A percentile compares a stretch with the other conserved stretches of the same genome.
Evolutionary conservation across 2,329 filamentous ascomycete genomes (phyloP).

Genomic region (Zymoseptoria crescenta): DNA sequence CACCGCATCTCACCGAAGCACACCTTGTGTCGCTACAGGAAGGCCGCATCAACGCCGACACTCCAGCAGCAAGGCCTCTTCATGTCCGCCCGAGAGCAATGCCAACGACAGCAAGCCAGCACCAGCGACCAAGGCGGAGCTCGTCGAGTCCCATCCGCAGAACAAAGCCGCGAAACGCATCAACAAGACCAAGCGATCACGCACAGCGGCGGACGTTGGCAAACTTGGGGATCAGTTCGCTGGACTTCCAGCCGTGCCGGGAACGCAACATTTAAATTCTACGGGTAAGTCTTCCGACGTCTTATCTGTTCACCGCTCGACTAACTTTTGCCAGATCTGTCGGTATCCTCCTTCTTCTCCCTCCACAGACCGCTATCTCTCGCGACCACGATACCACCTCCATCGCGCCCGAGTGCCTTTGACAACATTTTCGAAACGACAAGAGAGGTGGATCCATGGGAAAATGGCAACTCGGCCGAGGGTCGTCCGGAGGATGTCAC

Average conservation of each 20-base stretch:
- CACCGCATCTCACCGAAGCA: slow-evolving; percentile 17
- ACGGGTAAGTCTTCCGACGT: slow-evolving; percentile 13
- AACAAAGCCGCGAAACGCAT: slow-evolving; percentile 14
- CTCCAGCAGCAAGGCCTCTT: slow-evolving; percentile 44
- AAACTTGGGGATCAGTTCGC: slow-evolving; percentile 36
- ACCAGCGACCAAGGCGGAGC: slow-evolving; percentile 19
- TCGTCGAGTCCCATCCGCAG: slow-evolving; percentile 12
- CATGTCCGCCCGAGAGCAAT: slow-evolving; percentile 35
- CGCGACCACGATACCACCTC: slow-evolving; percentile 68
- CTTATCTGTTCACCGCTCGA: neutral
- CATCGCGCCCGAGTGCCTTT: slow-evolving; percentile 66
- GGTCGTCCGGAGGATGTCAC: slow-evolving; percentile 34
- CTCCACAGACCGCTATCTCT: slow-evolving; percentile 91
- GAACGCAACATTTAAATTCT: slow-evolving; percentile 60
- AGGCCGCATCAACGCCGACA: slow-evolving; percentile 41
- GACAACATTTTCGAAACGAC: slow-evolving; percentile 67
- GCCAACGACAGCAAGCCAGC: slow-evolving; percentile 23
- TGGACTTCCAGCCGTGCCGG: slow-evolving; percentile 65
- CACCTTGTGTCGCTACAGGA: slow-evolving; percentile 27
- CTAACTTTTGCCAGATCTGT: slow-evolving; percentile 55
- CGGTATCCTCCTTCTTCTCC: slow-evolving; percentile 88
- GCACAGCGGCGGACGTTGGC: slow-evolving; percentile 8
- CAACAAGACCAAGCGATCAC: slow-evolving; percentile 10
- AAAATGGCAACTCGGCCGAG: slow-evolving; percentile 40
- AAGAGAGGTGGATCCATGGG: slow-evolving; percentile 40